These are phyloP conservation scores for Tricholoma sp. DNA, from an alignment of 768 basidiomycete species.

Conservation along the genomic window DNA sequence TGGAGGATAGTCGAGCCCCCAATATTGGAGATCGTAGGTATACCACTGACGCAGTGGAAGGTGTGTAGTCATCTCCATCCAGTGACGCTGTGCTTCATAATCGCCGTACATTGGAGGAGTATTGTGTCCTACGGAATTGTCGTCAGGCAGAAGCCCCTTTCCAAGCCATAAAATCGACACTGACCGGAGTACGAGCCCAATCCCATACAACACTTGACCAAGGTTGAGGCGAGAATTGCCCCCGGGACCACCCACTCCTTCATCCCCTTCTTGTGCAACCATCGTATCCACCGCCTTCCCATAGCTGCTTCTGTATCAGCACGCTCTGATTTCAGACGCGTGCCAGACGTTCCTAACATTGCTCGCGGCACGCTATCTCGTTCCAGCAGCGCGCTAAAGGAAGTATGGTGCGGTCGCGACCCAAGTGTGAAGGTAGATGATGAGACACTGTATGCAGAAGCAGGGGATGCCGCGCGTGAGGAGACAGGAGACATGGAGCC, in stretches of 20 bases:
- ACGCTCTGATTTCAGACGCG: not conserved
- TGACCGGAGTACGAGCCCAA: constrained; percentile 81
- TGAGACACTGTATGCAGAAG: constrained; percentile 20
- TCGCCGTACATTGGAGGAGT: constrained; percentile 87
- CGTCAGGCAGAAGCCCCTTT: not conserved
- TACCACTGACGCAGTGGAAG: constrained; percentile 81
- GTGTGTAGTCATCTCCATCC: constrained; percentile 89
- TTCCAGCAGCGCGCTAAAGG: constrained; percentile 41
- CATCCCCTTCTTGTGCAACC: constrained; percentile 71
- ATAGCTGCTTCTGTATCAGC: constrained; percentile 29
- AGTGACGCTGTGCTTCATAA: constrained; percentile 91
- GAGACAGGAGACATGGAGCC: constrained; percentile 42
- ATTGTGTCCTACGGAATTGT: constrained; percentile 42
- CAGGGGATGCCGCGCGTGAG: constrained; percentile 43
- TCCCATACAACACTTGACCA: constrained; percentile 67
- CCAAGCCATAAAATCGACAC: constrained; percentile 18
- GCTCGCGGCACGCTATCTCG: constrained; percentile 15
- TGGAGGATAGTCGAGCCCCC: constrained; percentile 95
- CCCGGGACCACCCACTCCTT: constrained; percentile 56
- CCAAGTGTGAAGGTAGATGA: constrained; percentile 12
- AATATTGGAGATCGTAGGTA: constrained; percentile 81
- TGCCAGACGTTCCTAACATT: constrained; percentile 1
- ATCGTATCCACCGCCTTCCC: constrained; percentile 64
- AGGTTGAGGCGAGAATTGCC: constrained; percentile 45
- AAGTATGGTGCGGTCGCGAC: constrained; percentile 20